Percentiles rank a stretch among this genome's conserved stretches.
Conservation (phyloP, 164 flowering plant genomes). For the Dillenia turbinata region DNA sequence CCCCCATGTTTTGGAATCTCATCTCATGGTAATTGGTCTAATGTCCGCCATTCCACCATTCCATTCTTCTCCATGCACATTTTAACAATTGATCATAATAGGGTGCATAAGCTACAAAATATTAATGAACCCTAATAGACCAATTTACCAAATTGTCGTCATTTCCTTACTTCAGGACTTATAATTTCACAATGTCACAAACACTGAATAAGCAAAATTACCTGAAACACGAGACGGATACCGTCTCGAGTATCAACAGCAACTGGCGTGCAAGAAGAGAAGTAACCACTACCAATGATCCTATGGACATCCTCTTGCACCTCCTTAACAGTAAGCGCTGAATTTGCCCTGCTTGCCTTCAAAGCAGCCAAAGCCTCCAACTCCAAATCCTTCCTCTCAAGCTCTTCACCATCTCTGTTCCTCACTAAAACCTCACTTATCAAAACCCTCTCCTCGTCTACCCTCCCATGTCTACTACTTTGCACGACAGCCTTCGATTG, state of each 20-base stretch:
- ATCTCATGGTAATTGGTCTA: too few relatives aligned
- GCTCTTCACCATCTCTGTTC: constrained; percentile 92
- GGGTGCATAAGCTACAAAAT: too few relatives aligned
- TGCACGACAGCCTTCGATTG: constrained; percentile 21
- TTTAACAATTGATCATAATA: too few relatives aligned
- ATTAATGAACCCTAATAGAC: too few relatives aligned
- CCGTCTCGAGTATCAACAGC: constrained; percentile 97
- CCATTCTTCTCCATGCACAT: too few relatives aligned
- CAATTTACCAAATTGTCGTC: too few relatives aligned
- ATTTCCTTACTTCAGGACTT: too few relatives aligned
- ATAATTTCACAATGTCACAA: too few relatives aligned
- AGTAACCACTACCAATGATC: constrained; percentile 83
- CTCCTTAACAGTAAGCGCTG: constrained; percentile 83
- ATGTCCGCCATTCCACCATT: too few relatives aligned
- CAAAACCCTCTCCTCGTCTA: constrained; percentile 85
- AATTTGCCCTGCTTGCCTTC: constrained; percentile 74
- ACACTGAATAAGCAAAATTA: constrained; percentile 13
- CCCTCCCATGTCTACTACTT: constrained; percentile 22
- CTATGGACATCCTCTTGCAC: constrained; percentile 96
- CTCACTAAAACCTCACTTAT: constrained; percentile 91
- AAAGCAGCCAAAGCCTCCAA: constrained; percentile 65
- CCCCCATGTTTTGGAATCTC: too few relatives aligned
- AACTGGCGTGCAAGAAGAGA: constrained; percentile 88
- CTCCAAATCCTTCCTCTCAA: constrained; percentile 91
- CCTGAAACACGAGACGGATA: constrained; percentile 89